Evolutionary conservation across 75 land plant species (phyloP), one percentile per base, ranked within the genome.

Genomic region (Pinus taeda): DNA sequence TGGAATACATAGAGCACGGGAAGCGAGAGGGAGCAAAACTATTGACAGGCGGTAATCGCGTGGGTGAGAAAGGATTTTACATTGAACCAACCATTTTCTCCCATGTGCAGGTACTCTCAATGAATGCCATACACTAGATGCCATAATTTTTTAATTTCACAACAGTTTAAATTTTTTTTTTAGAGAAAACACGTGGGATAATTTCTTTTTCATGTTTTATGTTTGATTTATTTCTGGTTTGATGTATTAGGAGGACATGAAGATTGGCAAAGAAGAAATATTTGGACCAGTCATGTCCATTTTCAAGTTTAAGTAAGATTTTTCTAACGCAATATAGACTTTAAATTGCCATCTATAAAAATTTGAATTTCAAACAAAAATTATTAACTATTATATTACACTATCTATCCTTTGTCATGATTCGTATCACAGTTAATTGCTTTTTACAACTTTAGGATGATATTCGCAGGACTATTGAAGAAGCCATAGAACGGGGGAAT

Each of bases 21-120:
- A 89, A 89, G 61, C 69, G 76, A 59, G 92, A 91, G 77, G 95
- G 98, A 21, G 99, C 99, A 5, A 90, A 85, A 12, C 79, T 97
- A 37, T 56, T 94, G 26, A 86, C 92, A 22, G 99, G 99, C 53
- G 99, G 99, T 12, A 87, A 80, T 53, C 77, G 83, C 11, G 55
- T 73, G n/a, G 93, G 92, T 22, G 74, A 79, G 6, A 88, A 88
- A 76, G 99, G 99, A 11, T 94, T 80, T 76, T 97, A 92, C 66
- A 87, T 97, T 76, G 90, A 97, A 79, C 99, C 99, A 1, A 97
- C 99, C 4, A 80, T 97, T 21, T 97, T 97, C 76, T 78, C 90
- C 12, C 89, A 97, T 84, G 95, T 94, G 45, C 78, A 84, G 85
- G 94, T 49, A 2, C 55, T 49, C 55, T 49, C 55, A 49, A 9